phyloP scores from a whole-genome alignment of 208 protist genomes.

The Crithidia acanthocephali region DNA sequence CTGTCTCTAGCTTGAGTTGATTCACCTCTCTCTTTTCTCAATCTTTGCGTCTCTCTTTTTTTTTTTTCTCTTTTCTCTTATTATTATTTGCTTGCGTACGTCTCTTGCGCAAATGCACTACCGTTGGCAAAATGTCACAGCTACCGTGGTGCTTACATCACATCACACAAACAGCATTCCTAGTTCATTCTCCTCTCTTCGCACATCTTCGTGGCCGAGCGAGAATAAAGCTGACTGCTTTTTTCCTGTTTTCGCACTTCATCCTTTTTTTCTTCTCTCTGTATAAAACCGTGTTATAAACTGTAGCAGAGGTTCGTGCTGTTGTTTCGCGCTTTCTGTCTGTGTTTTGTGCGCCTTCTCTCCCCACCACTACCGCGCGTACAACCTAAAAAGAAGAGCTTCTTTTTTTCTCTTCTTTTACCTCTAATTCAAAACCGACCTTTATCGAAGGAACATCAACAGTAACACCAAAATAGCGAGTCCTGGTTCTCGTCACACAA shows the following conservation, averaged over 20 bases:
- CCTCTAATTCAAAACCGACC: no score
- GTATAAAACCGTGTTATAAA: neutral
- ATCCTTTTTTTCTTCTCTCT: slow-evolving; percentile 1
- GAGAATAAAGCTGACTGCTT: slow-evolving; percentile 6
- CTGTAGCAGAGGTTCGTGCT: neutral
- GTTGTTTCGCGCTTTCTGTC: neutral
- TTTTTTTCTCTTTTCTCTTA: slow-evolving; percentile 5
- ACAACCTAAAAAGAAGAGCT: no score
- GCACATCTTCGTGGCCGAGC: no score
- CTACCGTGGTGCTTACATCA: neutral
- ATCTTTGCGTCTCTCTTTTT: neutral
- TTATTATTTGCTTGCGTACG: neutral
- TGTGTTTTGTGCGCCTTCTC: no score
- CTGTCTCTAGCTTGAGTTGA: no score
- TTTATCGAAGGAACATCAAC: no score
- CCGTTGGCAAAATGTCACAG: neutral
- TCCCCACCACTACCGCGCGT: no score
- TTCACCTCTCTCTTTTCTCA: neutral
- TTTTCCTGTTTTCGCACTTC: neutral
- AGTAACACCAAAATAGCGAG: no score
- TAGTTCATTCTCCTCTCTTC: no score
- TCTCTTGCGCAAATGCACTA: neutral
- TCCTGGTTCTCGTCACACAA: no score
- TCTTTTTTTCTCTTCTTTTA: no score
- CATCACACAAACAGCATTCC: no score